Conservation (phyloP, 2,329 filamentous ascomycete species). For the Stagonosporopsis chrysanthemi region DNA sequence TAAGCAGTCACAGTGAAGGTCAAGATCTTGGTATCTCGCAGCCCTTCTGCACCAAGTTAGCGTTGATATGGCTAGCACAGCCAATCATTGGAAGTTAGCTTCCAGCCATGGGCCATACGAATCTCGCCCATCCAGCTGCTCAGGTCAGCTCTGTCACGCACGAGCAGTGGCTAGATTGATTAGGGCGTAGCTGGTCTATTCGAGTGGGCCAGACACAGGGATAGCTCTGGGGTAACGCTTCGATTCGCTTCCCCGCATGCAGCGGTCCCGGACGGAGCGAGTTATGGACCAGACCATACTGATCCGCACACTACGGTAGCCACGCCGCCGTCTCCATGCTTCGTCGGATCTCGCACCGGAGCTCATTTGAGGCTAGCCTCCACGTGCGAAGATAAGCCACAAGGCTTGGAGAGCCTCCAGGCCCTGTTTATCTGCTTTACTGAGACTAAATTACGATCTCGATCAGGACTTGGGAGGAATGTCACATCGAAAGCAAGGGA, state of each 20-base stretch:
- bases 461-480: background rate
- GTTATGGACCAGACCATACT: background rate
- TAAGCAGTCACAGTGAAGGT: constrained; percentile 13
- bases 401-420: background rate
- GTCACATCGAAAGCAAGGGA: background rate
- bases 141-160: constrained; percentile 1
- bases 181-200: background rate
- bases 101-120: background rate
- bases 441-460: constrained; percentile 3
- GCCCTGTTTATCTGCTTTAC: background rate
- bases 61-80: background rate
- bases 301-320: constrained; percentile 13
- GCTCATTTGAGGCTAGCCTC: constrained; percentile 4
- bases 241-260: constrained; percentile 10
- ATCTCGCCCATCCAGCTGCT: constrained; percentile 4
- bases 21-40: constrained; percentile 11
- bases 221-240: constrained; percentile 11
- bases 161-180: background rate
- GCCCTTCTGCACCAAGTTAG: constrained; percentile 2
- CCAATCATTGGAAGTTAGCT: background rate
- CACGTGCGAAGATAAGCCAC: constrained; percentile 11
- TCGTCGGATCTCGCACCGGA: constrained; percentile 5
- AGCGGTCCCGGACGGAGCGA: background rate
- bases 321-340: background rate
- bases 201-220: constrained; percentile 9